These are phyloP conservation scores for Pythium phragmiticola DNA, from an alignment of 352 stramenopile species.

Conservation along the genomic window DNA sequence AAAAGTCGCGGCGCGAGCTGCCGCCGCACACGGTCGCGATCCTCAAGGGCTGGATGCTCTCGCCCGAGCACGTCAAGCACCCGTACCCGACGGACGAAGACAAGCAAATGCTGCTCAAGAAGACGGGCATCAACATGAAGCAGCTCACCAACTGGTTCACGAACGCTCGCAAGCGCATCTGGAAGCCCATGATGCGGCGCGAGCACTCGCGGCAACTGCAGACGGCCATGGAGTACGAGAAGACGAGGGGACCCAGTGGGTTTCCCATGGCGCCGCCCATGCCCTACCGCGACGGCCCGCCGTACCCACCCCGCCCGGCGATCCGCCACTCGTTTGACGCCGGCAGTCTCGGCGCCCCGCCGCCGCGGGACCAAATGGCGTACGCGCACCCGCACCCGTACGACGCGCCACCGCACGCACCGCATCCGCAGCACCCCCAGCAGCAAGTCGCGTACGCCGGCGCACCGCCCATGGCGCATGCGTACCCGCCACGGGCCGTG, in stretches of 20 bases:
- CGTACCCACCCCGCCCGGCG: slow-evolving; percentile 41
- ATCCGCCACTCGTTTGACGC: slow-evolving; percentile 73
- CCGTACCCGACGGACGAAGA: slow-evolving; percentile 89
- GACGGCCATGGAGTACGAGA: slow-evolving; percentile 70
- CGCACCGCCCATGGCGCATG: slow-evolving; percentile 2
- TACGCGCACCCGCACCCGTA: slow-evolving; percentile 21
- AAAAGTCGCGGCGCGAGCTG: slow-evolving; percentile 80
- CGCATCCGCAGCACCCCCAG: slow-evolving; percentile 29
- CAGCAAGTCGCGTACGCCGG: slow-evolving; percentile 2
- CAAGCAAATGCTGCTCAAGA: slow-evolving; percentile 89
- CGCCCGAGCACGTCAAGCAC: slow-evolving; percentile 86
- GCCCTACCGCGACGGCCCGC: slow-evolving; percentile 26
- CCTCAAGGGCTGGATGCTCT: slow-evolving; percentile 89
- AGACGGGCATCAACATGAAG: slow-evolving; percentile 90
- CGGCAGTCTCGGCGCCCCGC: slow-evolving; percentile 43
- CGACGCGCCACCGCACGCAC: slow-evolving; percentile 6
- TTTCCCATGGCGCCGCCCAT: slow-evolving; percentile 34
- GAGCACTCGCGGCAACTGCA: slow-evolving; percentile 80
- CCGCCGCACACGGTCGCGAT: slow-evolving; percentile 83
- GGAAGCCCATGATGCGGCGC: slow-evolving; percentile 88
- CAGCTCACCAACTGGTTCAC: slow-evolving; percentile 92
- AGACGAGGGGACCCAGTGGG: slow-evolving; percentile 30
- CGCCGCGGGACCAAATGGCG: slow-evolving; percentile 10
- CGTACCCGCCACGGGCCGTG: slow-evolving; percentile 40
- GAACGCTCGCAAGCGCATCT: slow-evolving; percentile 87